Evolutionary conservation across 495 filamentous ascomycete genomes (phyloP).

Genomic region (Neurospora sp.): DNA sequence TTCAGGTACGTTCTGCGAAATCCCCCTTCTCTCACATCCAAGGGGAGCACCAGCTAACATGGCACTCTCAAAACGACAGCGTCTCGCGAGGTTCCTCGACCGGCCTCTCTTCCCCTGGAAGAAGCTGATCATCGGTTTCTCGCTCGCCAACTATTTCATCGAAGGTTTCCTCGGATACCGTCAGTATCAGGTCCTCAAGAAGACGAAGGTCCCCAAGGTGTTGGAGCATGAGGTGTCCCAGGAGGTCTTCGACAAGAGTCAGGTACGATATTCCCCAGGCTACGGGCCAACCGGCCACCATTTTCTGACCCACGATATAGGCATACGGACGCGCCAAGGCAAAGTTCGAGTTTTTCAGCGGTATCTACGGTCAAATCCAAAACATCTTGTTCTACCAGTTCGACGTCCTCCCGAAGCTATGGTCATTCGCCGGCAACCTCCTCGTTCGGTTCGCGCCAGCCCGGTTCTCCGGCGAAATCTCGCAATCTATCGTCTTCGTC

Average conservation of each 20-base stretch:
- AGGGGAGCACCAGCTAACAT: not conserved
- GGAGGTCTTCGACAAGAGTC: slow-evolving; percentile 87
- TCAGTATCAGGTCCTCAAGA: slow-evolving; percentile 75
- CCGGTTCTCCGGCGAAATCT: slow-evolving; percentile 81
- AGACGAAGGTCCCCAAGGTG: slow-evolving; percentile 70
- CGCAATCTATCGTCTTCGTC: slow-evolving; percentile 86
- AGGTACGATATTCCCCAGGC: slow-evolving; percentile 22
- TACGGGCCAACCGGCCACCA: slow-evolving; percentile 27
- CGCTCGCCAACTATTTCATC: slow-evolving; percentile 74
- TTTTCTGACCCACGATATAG: slow-evolving; percentile 26
- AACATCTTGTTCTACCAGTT: slow-evolving; percentile 81
- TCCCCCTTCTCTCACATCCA: not conserved
- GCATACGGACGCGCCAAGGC: slow-evolving; percentile 93
- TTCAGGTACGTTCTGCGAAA: slow-evolving; percentile 31
- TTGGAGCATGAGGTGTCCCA: slow-evolving; percentile 77
- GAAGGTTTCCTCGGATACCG: slow-evolving; percentile 77
- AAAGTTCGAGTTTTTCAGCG: slow-evolving; percentile 68
- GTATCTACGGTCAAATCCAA: slow-evolving; percentile 75
- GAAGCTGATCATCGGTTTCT: slow-evolving; percentile 87
- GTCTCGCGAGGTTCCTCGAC: slow-evolving; percentile 79
- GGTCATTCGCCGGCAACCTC: slow-evolving; percentile 67
- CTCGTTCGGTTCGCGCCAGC: slow-evolving; percentile 62
- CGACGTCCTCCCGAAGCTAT: slow-evolving; percentile 83
- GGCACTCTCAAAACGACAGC: slow-evolving; percentile 37
- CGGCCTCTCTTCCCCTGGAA: slow-evolving; percentile 95